Evolutionary conservation across 139 green algal genomes (phyloP), one percentile per base, ranked within the genome.

Genomic region (Tetraselmis chui): DNA sequence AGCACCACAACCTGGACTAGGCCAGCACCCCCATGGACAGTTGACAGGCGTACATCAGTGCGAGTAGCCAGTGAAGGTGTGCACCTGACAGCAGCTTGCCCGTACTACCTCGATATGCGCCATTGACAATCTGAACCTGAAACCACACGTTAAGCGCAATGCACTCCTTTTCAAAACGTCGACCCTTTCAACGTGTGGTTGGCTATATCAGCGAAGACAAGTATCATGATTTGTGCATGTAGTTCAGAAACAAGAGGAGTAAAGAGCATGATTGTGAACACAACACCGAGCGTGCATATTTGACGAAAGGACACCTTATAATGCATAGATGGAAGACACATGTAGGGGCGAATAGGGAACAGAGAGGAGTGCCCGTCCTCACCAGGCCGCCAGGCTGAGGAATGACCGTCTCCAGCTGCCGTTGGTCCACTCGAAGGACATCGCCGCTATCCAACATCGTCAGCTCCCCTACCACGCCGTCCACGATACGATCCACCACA

Each of bases 331-430:
- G 45, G 45, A 67, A 67, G 45, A 18, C 11, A 67, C 5, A 18
- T 5, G 45, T 5, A 18, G 45, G 45, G 45, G 45, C 11, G 45
- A 18, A 18, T 5, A 18, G 45, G 45, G 45, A 67, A 67, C 30
- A 85, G 74, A 27, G 83, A 77, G 1, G 74, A n/a, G n/a, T n/a
- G n/a, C n/a, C n/a, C n/a, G n/a, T n/a, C n/a, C 26, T 28, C 74
- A 31, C 26, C 25, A 77, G 76, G 23, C 91, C 91, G 1, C 90
- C 90, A 0, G 89, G 82, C 80, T 88, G 67, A 22, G 88, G 91
- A 58, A 94, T 76, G n/a, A 99, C 96, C 11, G 96, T 98, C 85
- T 99, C 96, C 75, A 99, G 89, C 86, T 99, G 89, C 2, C 86
- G 88, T 83, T 98, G 94, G 84, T 99, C 96, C n/a, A 99, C 89